phyloP scores from a whole-genome alignment of 2,329 filamentous ascomycete species.

The Alternaria hordeiaustralica region DNA sequence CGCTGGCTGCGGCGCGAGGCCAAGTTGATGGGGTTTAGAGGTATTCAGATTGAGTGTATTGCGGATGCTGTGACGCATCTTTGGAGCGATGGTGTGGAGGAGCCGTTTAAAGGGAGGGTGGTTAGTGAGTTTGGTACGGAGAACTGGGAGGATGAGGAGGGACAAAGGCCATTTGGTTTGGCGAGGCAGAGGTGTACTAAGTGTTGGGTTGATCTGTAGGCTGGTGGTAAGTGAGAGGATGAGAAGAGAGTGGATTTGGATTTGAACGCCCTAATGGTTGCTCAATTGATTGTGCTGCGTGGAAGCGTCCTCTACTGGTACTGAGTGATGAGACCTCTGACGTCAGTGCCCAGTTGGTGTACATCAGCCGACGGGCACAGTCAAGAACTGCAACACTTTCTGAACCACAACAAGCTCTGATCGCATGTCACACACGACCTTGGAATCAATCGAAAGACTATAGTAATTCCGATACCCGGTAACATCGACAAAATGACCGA shows the following conservation, averaged over 20 bases:
- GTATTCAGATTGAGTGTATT: slow-evolving; percentile 47
- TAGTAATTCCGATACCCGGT: background rate
- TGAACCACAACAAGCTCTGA: background rate
- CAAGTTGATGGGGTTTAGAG: slow-evolving; percentile 38
- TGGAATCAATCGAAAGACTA: background rate
- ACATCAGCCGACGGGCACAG: background rate
- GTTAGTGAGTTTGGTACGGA: slow-evolving; percentile 32
- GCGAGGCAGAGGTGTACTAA: slow-evolving; percentile 32
- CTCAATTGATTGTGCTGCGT: background rate
- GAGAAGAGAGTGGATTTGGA: background rate
- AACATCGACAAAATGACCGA: background rate
- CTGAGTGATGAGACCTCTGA: background rate
- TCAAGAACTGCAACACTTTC: background rate
- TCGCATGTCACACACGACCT: background rate
- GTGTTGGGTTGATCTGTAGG: slow-evolving; percentile 36
- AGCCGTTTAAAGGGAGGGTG: slow-evolving; percentile 30
- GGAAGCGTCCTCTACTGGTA: background rate
- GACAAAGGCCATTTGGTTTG: slow-evolving; percentile 29
- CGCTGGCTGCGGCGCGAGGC: slow-evolving; percentile 50
- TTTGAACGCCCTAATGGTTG: background rate
- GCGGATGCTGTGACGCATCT: slow-evolving; percentile 39
- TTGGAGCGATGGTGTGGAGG: slow-evolving; percentile 34
- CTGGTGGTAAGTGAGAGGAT: background rate
- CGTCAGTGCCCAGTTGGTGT: background rate
- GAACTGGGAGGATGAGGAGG: slow-evolving; percentile 32